Percentiles rank a stretch among this genome's conserved stretches.
Evolutionary conservation across 192 early-diverging fungal genomes (phyloP).

Genomic region (Glomus cerebriforme): DNA sequence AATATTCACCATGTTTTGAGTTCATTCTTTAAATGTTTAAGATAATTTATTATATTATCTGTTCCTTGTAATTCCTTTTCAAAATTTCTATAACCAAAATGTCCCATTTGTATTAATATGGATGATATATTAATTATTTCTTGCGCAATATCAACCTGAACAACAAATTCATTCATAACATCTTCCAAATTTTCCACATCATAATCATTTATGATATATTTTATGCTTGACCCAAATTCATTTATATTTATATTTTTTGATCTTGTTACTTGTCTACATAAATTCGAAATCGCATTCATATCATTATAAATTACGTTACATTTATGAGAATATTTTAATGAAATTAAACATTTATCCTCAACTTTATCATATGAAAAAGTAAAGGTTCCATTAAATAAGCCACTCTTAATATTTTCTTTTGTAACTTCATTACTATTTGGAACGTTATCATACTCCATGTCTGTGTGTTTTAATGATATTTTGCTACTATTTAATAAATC

Average conservation of each 20-base stretch:
- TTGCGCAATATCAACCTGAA: too few species aligned
- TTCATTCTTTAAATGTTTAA: background rate
- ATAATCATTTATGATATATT: too few species aligned
- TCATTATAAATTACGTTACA: background rate
- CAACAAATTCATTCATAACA: too few species aligned
- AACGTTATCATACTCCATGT: constrained; percentile 18
- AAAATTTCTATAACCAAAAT: too few species aligned
- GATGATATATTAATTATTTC: too few species aligned
- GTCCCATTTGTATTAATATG: too few species aligned
- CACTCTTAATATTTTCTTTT: constrained; percentile 29
- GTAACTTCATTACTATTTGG: constrained; percentile 23
- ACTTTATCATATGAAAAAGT: constrained; percentile 3
- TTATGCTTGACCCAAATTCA: background rate
- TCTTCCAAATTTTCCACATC: too few species aligned
- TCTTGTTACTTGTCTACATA: constrained; percentile 21
- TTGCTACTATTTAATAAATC: background rate
- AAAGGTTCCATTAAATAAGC: constrained; percentile 10
- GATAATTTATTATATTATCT: constrained; percentile 10
- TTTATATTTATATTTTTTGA: background rate
- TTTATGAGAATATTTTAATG: too few species aligned
- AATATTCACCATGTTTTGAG: constrained; percentile 11
- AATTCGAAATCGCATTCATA: background rate
- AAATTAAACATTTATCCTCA: too few species aligned
- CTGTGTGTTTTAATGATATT: constrained; percentile 26
- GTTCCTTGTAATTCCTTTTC: too few species aligned